Base-by-base conservation (phyloP, 2,329 filamentous ascomycete genomes). In the Fusarium praegraminearum region DNA sequence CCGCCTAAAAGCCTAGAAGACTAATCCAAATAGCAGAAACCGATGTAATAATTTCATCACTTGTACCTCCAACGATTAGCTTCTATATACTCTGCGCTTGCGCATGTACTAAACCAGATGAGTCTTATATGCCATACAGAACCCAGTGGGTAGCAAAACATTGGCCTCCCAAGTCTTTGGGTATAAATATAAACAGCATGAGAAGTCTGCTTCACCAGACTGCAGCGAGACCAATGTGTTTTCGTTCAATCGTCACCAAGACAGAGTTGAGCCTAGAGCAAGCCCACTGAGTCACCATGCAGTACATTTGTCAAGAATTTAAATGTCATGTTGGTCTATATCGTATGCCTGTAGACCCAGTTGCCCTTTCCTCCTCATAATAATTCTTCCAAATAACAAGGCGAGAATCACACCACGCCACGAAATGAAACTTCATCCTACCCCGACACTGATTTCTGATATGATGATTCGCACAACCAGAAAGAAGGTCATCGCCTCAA, bases 31-130 rank as follows among this genome's bases (percentile, higher is more conserved):
- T 1, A 30, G 11, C 10, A 12, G 10, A 30, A 30, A 30, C 4
- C 12, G 10, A 0, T 30, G 11, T 30, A 10, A 10, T 2, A 0
- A 30, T 30, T 30, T 30, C 1, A 30, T 11, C 28, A 12, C 11
- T 30, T 30, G 11, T 30, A 5, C 11, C 11, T 12, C 28, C 12
- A 0, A 5, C 28, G 1, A 12, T 30, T 26, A 0, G 12, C 12
- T 0, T 12, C 28, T 30, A 10, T 30, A 30, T 30, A 30, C 11
- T 11, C 28, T 30, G 11, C 28, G 28, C 11, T 30, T 30, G 11
- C 0, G 28, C 20, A 22, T 30, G 10, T 11, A 30, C 28, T 12
- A 4, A 30, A 30, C 11, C 12, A 30, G 12, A 30, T 30, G 28
- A 30, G 11, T 30, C 4, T 11, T 30, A 30, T 30, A 30, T 30